Evolutionary conservation across 2,329 filamentous ascomycete genomes (phyloP).

Genomic region (Colletotrichum liaoningense): DNA sequence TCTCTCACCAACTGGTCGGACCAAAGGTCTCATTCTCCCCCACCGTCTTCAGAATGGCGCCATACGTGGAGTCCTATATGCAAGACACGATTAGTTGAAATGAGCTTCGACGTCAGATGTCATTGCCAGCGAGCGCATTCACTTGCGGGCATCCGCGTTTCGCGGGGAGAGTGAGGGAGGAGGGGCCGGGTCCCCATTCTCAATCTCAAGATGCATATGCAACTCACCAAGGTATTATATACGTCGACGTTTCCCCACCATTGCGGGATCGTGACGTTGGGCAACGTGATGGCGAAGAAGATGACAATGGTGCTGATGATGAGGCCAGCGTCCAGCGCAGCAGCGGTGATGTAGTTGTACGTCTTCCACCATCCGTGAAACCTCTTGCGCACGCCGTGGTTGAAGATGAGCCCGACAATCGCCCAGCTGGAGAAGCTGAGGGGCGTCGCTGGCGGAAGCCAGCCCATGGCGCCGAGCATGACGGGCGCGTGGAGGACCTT

Average conservation of each 20-base stretch:
- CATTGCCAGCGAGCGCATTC: neutral
- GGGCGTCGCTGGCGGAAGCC: constrained; percentile 69
- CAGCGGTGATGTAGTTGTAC: constrained; percentile 55
- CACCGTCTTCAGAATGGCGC: constrained; percentile 40
- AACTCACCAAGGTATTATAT: constrained; percentile 45
- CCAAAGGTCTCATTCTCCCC: constrained; percentile 44
- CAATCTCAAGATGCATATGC: neutral
- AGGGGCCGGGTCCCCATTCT: neutral
- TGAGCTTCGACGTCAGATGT: neutral
- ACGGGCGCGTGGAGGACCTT: constrained; percentile 67
- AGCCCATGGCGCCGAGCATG: constrained; percentile 65
- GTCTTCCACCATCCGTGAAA: constrained; percentile 69
- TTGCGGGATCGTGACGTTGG: constrained; percentile 49
- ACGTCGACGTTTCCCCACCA: constrained; percentile 65
- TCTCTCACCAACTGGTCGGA: constrained; percentile 44
- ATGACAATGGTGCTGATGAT: constrained; percentile 49
- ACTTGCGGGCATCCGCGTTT: neutral
- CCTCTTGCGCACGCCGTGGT: constrained; percentile 64
- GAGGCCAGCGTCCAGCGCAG: constrained; percentile 52
- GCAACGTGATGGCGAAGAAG: constrained; percentile 44
- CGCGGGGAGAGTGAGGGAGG: neutral
- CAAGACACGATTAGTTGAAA: neutral
- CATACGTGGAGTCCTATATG: constrained; percentile 38
- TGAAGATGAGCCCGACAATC: constrained; percentile 67
- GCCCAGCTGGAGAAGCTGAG: constrained; percentile 71